A percentile compares a stretch with the other conserved stretches of the same genome.
phyloP scores from a whole-genome alignment of 768 basidiomycete species.

The Trametes cingulata region DNA sequence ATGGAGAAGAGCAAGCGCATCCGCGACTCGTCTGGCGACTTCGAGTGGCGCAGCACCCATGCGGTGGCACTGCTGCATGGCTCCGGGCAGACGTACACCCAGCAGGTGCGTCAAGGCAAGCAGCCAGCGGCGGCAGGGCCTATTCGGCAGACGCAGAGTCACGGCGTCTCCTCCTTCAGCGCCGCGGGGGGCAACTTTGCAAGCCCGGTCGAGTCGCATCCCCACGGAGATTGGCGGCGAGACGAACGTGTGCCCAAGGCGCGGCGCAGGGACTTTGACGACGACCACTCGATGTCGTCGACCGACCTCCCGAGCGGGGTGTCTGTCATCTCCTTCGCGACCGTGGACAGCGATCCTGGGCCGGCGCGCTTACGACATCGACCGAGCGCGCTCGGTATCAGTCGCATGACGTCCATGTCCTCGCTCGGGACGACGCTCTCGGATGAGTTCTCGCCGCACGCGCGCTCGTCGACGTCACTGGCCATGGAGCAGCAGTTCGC shows the following conservation, averaged over 20 bases:
- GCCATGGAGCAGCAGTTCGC: constrained; percentile 74
- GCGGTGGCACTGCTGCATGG: constrained; percentile 38
- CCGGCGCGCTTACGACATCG: constrained; percentile 66
- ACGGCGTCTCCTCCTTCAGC: constrained; percentile 48
- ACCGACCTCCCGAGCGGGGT: constrained; percentile 81
- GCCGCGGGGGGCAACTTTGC: constrained; percentile 63
- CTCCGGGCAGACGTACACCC: constrained; percentile 35
- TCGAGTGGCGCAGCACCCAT: constrained; percentile 22
- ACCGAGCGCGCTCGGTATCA: constrained; percentile 63
- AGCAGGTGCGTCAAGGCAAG: constrained; percentile 38
- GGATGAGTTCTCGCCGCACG: constrained; percentile 67
- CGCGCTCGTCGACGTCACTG: constrained; percentile 78
- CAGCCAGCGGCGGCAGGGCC: constrained; percentile 57
- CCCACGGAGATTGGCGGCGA: constrained; percentile 47
- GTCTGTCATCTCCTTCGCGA: constrained; percentile 79
- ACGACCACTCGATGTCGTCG: constrained; percentile 90
- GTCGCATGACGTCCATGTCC: constrained; percentile 74
- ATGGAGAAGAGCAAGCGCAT: constrained; percentile 86
- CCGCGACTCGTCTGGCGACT: constrained; percentile 50
- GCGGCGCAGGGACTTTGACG: constrained; percentile 81
- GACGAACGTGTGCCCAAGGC: constrained; percentile 72
- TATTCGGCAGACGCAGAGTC: constrained; percentile 57
- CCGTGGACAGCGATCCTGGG: constrained; percentile 86
- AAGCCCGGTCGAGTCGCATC: constrained; percentile 17
- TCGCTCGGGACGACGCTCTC: constrained; percentile 74